Evolutionary conservation across 2,329 filamentous ascomycete species (phyloP).

Genomic region (Diplodia seriata): DNA sequence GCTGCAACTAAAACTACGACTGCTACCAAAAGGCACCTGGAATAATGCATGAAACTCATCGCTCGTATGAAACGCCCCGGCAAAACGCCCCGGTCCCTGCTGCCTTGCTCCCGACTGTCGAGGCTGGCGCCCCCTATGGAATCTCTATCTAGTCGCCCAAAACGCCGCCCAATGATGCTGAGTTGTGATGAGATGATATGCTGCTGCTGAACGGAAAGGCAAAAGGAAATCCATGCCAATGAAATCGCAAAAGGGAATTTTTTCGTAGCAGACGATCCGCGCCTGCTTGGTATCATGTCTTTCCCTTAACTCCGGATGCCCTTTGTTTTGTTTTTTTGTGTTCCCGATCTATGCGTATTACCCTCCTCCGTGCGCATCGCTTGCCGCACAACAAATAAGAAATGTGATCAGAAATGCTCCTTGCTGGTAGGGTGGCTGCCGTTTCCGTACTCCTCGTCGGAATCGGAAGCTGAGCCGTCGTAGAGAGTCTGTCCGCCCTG

Average conservation of each 20-base stretch:
- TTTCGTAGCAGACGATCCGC: constrained; percentile 31
- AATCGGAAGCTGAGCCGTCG: constrained; percentile 21
- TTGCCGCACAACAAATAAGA: constrained; percentile 16
- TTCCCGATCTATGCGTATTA: constrained; percentile 26
- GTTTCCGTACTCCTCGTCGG: constrained; percentile 10
- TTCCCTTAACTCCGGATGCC: constrained; percentile 30
- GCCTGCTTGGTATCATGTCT: constrained; percentile 33
- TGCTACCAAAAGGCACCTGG: constrained; percentile 11
- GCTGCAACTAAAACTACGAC: constrained; percentile 30
- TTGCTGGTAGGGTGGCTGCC: constrained; percentile 3
- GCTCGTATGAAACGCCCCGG: constrained; percentile 29
- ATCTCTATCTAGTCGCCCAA: constrained; percentile 34
- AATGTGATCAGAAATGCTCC: constrained; percentile 29
- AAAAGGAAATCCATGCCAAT: constrained; percentile 21
- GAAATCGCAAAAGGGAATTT: constrained; percentile 28
- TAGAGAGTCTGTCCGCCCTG: constrained; percentile 29
- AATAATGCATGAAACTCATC: constrained; percentile 29
- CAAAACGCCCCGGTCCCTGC: constrained; percentile 9
- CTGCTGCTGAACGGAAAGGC: constrained; percentile 1
- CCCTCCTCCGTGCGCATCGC: constrained; percentile 21
- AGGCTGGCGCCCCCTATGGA: constrained; percentile 26
- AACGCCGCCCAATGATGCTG: constrained; percentile 34
- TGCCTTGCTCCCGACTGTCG: constrained; percentile 2
- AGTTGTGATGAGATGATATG: constrained; percentile 20
- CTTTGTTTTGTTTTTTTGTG: constrained; percentile 22